Evolutionary conservation across 371 early-diverging fungal genomes (phyloP).

Genomic region (Entomophthora muscae): DNA sequence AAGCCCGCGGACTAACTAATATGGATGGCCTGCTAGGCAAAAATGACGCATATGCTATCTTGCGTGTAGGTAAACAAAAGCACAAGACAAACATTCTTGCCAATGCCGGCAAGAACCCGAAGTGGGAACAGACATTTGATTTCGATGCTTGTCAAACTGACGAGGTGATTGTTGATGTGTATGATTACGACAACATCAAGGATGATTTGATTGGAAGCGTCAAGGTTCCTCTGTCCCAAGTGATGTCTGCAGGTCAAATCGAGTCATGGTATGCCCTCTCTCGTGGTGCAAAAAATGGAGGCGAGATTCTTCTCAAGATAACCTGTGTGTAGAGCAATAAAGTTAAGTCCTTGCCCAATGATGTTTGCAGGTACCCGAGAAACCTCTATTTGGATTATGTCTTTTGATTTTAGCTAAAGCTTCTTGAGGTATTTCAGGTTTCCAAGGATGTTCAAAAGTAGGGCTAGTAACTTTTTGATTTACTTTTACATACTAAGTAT

Average conservation of each 20-base stretch:
- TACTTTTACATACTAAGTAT: too few relatives aligned
- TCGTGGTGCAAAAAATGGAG: conserved; percentile 1
- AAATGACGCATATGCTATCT: conserved; percentile 6
- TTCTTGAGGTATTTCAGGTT: too few relatives aligned
- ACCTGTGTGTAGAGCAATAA: too few relatives aligned
- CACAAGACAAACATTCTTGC: not conserved
- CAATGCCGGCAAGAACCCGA: not conserved
- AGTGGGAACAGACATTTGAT: conserved; percentile 3
- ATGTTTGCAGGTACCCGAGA: too few relatives aligned
- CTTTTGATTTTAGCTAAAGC: too few relatives aligned
- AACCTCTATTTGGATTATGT: too few relatives aligned
- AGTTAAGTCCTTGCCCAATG: too few relatives aligned
- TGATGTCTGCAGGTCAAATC: not conserved
- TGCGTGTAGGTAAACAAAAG: conserved; percentile 4
- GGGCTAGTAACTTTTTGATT: too few relatives aligned
- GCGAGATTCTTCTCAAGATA: conserved; percentile 1
- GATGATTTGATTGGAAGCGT: conserved; percentile 3
- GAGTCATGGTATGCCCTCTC: conserved; percentile 3
- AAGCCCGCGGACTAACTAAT: conserved; percentile 4
- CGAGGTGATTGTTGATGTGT: conserved; percentile 3
- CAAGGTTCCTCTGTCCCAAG: not conserved
- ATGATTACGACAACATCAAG: conserved; percentile 2
- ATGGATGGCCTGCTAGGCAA: conserved; percentile 7
- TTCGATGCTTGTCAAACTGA: not conserved
- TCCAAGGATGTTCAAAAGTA: too few relatives aligned